Conservation (phyloP, 2,329 filamentous ascomycete genomes). For the Karstenula rhodostoma region DNA sequence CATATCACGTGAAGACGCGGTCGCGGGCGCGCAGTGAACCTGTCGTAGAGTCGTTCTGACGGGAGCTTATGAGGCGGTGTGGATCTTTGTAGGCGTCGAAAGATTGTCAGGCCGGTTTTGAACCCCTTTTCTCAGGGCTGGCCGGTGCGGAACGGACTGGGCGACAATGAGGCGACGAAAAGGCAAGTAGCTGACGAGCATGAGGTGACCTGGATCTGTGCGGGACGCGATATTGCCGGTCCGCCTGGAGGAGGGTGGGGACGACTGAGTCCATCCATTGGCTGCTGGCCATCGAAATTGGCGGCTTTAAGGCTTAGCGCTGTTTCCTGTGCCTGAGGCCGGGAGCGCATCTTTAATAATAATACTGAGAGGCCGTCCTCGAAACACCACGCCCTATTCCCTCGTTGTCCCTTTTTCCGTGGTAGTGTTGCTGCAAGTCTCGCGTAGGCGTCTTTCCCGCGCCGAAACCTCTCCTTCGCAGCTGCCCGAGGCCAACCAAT, state of each 20-base stretch:
- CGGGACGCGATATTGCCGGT: conserved; percentile 1
- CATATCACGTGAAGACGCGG: conserved; percentile 8
- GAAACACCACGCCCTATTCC: background rate
- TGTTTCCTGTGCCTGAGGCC: conserved; percentile 4
- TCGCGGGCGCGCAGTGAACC: background rate
- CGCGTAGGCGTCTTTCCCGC: background rate
- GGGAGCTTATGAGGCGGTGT: background rate
- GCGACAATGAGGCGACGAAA: conserved; percentile 3
- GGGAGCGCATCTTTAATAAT: conserved; percentile 6
- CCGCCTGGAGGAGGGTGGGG: background rate
- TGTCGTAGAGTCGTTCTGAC: background rate
- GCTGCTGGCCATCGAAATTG: background rate
- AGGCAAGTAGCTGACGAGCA: conserved; percentile 1
- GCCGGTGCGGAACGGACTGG: background rate
- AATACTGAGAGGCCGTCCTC: conserved; percentile 6
- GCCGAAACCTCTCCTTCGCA: background rate
- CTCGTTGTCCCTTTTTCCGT: background rate
- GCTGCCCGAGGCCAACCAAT: background rate
- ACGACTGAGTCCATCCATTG: background rate
- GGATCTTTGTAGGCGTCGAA: conserved; percentile 5
- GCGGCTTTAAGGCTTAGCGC: conserved; percentile 6
- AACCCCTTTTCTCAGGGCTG: background rate
- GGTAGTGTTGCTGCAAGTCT: background rate
- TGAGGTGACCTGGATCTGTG: background rate
- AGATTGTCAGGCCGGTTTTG: background rate